Conservation (phyloP, 352 stramenopile species). For the Globisporangium okanoganense region DNA sequence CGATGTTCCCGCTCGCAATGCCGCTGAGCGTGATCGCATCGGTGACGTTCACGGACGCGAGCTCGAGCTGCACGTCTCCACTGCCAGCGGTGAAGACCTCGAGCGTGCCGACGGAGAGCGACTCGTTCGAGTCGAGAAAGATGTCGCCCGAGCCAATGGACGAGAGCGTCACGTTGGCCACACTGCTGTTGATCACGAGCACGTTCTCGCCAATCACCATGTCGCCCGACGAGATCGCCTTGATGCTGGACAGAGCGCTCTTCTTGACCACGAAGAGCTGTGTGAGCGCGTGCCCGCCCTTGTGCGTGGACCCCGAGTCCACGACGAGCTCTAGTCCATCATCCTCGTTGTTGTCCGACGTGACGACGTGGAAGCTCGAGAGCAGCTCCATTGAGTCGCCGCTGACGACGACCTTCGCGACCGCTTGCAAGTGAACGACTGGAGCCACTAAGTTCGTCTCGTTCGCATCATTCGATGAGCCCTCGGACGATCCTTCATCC, state of each 20-base stretch:
- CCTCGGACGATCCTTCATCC: constrained; percentile 13
- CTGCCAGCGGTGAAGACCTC: background rate
- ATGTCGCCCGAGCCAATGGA: constrained; percentile 10
- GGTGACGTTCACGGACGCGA: background rate
- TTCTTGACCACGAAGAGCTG: constrained; percentile 8
- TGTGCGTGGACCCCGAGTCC: no score
- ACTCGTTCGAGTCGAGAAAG: constrained; percentile 2
- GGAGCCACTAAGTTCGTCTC: background rate
- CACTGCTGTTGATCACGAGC: background rate
- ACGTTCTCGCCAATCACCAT: constrained; percentile 7
- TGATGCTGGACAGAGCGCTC: background rate
- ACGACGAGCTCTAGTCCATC: background rate
- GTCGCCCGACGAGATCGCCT: constrained; percentile 2
- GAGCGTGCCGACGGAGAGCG: background rate
- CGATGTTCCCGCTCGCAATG: constrained; percentile 1
- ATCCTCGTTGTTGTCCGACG: background rate
- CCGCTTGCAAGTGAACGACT: background rate
- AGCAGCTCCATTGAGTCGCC: constrained; percentile 51
- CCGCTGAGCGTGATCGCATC: background rate
- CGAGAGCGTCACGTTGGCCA: constrained; percentile 2
- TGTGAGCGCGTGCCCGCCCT: background rate
- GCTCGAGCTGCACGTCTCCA: constrained; percentile 6
- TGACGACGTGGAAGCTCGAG: constrained; percentile 30
- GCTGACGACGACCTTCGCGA: constrained; percentile 48
- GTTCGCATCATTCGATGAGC: background rate